Percentiles rank a stretch among this genome's conserved stretches.
Conservation (phyloP, 495 filamentous ascomycete genomes). For the Neurospora sp. region DNA sequence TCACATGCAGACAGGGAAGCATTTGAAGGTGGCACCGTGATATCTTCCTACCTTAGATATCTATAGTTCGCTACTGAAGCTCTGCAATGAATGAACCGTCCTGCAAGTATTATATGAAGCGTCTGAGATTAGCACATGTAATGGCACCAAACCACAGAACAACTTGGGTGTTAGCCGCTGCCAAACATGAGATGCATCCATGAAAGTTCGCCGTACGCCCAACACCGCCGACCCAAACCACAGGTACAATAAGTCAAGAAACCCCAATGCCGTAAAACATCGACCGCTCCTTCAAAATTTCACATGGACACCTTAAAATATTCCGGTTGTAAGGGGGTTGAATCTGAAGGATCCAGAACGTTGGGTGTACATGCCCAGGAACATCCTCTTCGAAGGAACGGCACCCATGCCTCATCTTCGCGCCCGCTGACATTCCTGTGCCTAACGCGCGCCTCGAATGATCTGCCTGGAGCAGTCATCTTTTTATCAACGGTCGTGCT, state of each 20-base stretch:
- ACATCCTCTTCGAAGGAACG: slow-evolving; percentile 54
- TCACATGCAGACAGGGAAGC: neutral
- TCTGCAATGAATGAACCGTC: neutral
- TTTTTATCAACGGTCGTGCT: neutral
- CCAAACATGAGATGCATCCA: neutral
- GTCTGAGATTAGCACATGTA: neutral
- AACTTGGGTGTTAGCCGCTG: neutral
- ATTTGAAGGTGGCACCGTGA: neutral
- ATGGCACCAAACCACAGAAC: neutral
- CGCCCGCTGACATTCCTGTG: neutral
- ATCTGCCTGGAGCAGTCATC: neutral
- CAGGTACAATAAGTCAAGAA: neutral
- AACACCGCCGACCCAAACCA: neutral
- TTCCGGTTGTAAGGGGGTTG: neutral
- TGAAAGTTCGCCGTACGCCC: neutral
- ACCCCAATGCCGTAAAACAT: neutral
- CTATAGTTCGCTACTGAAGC: neutral
- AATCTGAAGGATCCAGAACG: neutral
- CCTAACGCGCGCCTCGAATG: neutral
- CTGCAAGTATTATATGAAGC: neutral
- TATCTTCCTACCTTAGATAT: neutral
- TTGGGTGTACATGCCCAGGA: slow-evolving; percentile 51
- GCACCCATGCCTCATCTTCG: slow-evolving; percentile 32
- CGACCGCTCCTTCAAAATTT: neutral
- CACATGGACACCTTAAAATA: neutral